These are phyloP conservation scores for Trichoderma virens DNA, from an alignment of 495 filamentous ascomycete species.

Conservation along the genomic window DNA sequence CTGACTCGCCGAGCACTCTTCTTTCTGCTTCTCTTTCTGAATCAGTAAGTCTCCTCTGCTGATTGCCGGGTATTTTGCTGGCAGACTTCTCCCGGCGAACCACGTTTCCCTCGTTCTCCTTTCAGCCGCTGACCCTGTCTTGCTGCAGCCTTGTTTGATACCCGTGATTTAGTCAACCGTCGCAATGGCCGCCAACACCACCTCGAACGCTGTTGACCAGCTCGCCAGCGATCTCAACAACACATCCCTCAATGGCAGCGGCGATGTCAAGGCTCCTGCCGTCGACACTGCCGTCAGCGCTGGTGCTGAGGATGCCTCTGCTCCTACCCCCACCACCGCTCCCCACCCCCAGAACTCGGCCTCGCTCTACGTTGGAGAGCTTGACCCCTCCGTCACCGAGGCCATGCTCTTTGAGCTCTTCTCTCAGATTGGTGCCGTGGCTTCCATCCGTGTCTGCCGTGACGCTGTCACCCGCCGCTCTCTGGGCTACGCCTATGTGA, in stretches of 20 bases:
- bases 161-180: conserved; percentile 5
- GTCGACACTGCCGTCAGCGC: conserved; percentile 58
- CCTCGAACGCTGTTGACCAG: conserved; percentile 61
- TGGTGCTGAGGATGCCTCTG: conserved; percentile 49
- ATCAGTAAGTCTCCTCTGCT: background rate
- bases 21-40: background rate
- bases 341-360: conserved; percentile 79
- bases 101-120: background rate
- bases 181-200: conserved; percentile 58
- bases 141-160: conserved; percentile 11
- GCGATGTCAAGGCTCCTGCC: conserved; percentile 50
- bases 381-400: conserved; percentile 95
- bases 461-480: conserved; percentile 98
- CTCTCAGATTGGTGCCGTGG: conserved; percentile 97
- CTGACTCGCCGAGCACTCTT: conserved; percentile 1
- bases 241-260: conserved; percentile 53
- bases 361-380: conserved; percentile 97
- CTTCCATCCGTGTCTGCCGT: conserved; percentile 98
- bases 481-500: conserved; percentile 98
- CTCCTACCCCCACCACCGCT: conserved; percentile 61
- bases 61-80: background rate
- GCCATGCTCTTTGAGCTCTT: conserved; percentile 99
- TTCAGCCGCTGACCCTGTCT: background rate
- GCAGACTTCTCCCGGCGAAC: background rate
- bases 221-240: conserved; percentile 55